Evolutionary conservation across 768 basidiomycete species (phyloP).

Genomic region (Rhodotorula sphaerocarpa): DNA sequence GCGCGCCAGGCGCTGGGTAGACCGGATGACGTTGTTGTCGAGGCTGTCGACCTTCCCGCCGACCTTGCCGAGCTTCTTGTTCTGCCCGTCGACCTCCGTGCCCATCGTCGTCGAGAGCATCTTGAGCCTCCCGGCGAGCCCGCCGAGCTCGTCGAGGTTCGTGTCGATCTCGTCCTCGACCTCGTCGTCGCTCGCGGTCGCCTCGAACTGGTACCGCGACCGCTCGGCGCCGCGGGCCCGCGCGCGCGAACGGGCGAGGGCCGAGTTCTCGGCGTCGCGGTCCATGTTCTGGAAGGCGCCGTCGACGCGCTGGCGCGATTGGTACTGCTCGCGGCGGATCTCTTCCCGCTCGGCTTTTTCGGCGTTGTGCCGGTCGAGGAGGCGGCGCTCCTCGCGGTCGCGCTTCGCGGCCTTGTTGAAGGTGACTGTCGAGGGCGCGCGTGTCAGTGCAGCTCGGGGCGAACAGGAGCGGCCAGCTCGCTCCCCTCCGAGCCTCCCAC

Average conservation of each 20-base stretch:
- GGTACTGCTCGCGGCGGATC: conserved; percentile 73
- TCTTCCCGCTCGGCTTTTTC: conserved; percentile 76
- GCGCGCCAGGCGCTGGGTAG: conserved; percentile 65
- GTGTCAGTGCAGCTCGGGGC: too few species aligned
- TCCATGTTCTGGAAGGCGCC: conserved; percentile 57
- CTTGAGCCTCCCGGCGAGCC: conserved; percentile 52
- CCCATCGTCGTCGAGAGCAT: conserved; percentile 39
- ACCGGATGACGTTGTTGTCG: conserved; percentile 66
- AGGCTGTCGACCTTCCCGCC: conserved; percentile 67
- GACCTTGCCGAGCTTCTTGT: conserved; percentile 65
- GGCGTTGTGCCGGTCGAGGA: conserved; percentile 76
- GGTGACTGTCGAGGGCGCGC: conserved; percentile 46
- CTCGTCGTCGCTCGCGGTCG: conserved; percentile 81
- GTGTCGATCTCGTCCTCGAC: conserved; percentile 87
- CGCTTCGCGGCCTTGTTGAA: conserved; percentile 92
- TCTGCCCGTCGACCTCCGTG: conserved; percentile 80
- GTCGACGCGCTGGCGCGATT: conserved; percentile 77
- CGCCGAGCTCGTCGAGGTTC: conserved; percentile 78
- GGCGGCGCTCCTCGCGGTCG: conserved; percentile 71
- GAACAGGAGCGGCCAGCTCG: too few species aligned
- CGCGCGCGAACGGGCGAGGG: conserved; percentile 41
- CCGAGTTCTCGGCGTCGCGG: conserved; percentile 40
- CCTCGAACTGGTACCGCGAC: conserved; percentile 85
- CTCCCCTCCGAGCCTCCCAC: too few species aligned
- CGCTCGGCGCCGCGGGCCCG: conserved; percentile 51